Conservation (phyloP, 768 basidiomycete species). For the Tricholoma saponaceum region DNA sequence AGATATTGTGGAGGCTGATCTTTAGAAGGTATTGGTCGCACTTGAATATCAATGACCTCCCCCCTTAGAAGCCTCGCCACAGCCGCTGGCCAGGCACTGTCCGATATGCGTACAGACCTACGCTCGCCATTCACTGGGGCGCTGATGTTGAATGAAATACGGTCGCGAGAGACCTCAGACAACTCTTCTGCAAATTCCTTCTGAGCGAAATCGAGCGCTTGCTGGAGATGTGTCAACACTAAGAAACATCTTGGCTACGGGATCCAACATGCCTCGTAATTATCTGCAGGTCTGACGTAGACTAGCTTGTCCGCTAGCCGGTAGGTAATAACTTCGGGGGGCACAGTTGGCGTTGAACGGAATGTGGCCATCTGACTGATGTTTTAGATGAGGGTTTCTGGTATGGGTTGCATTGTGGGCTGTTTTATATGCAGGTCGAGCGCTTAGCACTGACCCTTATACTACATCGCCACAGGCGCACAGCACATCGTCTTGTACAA, state of each 20-base stretch:
- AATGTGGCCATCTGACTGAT: conserved; percentile 15
- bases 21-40: conserved; percentile 29
- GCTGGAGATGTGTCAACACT: conserved; percentile 22
- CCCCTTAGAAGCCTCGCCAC: conserved; percentile 36
- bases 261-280: conserved; percentile 35
- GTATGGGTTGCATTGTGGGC: not conserved
- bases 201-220: conserved; percentile 47
- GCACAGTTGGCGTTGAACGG: conserved; percentile 19
- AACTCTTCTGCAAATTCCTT: conserved; percentile 46
- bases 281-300: conserved; percentile 42
- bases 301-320: conserved; percentile 39
- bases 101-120: conserved; percentile 45
- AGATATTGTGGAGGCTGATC: conserved; percentile 40
- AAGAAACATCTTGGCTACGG: not conserved
- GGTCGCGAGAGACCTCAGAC: conserved; percentile 28
- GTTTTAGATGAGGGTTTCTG: not conserved
- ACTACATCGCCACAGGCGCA: too few species aligned
- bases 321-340: conserved; percentile 49
- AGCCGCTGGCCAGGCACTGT: conserved; percentile 44
- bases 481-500: too few species aligned
- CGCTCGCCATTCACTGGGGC: conserved; percentile 27
- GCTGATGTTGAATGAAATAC: conserved; percentile 40
- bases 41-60: conserved; percentile 43
- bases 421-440: too few species aligned
- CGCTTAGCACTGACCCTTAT: too few species aligned